phyloP scores from a whole-genome alignment of 768 basidiomycete genomes.

The Melanogaster broomeanus region DNA sequence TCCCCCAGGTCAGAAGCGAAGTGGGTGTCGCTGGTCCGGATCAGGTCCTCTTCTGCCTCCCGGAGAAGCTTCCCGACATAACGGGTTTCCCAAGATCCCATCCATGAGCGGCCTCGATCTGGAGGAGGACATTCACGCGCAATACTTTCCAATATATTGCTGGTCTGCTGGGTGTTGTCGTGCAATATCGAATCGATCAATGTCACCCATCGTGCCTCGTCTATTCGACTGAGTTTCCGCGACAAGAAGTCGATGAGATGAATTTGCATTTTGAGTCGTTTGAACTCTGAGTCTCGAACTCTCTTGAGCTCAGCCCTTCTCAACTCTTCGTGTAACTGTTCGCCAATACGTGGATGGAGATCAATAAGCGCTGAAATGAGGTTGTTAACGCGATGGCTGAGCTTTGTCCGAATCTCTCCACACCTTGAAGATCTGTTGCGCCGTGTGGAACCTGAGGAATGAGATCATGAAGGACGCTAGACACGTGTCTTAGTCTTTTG shows the following conservation, averaged over 20 bases:
- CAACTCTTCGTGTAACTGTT: not conserved
- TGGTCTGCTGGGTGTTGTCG: not conserved
- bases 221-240: not conserved
- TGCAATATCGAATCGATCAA: constrained; percentile 2
- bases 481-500: not conserved
- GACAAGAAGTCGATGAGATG: not conserved
- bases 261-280: constrained; percentile 3
- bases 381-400: not conserved
- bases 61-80: not conserved
- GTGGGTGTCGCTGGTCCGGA: not conserved
- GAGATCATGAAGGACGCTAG: not conserved
- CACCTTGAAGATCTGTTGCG: not conserved
- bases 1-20: constrained; percentile 1
- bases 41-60: not conserved
- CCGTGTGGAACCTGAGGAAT: not conserved
- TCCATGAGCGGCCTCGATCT: not conserved
- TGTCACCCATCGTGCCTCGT: not conserved
- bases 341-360: constrained; percentile 3
- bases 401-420: not conserved
- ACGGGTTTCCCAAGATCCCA: not conserved
- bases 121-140: not conserved
- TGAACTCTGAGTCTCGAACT: constrained; percentile 2
- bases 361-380: not conserved
- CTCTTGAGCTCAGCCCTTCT: not conserved
- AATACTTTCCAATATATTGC: not conserved